A percentile compares a stretch with the other conserved stretches of the same genome.
Conservation (phyloP, 192 early-diverging fungal genomes). For the Coemansia sp. region DNA sequence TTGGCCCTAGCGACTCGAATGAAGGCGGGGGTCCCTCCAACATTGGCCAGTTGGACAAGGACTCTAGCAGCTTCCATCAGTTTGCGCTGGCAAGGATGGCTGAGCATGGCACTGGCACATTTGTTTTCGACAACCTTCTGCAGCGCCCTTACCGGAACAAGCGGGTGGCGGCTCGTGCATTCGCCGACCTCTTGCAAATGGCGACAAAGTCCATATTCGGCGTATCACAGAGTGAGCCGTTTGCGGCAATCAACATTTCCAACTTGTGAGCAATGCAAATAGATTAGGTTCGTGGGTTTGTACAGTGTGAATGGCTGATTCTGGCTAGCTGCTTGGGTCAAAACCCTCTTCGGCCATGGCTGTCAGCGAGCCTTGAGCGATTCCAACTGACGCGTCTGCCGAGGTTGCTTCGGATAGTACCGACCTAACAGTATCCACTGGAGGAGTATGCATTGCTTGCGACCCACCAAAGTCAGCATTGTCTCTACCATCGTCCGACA, state of each 20-base stretch:
- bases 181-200: constrained; percentile 41
- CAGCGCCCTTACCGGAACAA: constrained; percentile 18
- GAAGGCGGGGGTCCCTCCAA: background rate
- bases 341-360: constrained; percentile 16
- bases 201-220: constrained; percentile 27
- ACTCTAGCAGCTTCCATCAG: constrained; percentile 25
- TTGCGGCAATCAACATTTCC: constrained; percentile 14
- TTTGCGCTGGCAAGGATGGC: constrained; percentile 21
- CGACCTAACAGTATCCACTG: background rate
- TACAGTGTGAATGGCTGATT: background rate
- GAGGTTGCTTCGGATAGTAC: constrained; percentile 7
- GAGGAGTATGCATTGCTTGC: background rate
- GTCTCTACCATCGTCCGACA: background rate
- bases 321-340: background rate
- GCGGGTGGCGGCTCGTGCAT: constrained; percentile 43
- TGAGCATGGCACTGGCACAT: background rate
- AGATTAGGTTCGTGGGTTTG: background rate
- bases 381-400: constrained; percentile 9
- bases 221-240: constrained; percentile 17
- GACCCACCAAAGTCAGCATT: background rate
- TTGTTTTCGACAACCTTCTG: constrained; percentile 26
- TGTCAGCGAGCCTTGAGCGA: constrained; percentile 7
- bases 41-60: constrained; percentile 8
- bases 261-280: background rate
- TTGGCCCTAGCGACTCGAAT: background rate